These are phyloP conservation scores for Candida pseudoviswanathii DNA, from an alignment of 1,139 yeast species.

Conservation along the genomic window DNA sequence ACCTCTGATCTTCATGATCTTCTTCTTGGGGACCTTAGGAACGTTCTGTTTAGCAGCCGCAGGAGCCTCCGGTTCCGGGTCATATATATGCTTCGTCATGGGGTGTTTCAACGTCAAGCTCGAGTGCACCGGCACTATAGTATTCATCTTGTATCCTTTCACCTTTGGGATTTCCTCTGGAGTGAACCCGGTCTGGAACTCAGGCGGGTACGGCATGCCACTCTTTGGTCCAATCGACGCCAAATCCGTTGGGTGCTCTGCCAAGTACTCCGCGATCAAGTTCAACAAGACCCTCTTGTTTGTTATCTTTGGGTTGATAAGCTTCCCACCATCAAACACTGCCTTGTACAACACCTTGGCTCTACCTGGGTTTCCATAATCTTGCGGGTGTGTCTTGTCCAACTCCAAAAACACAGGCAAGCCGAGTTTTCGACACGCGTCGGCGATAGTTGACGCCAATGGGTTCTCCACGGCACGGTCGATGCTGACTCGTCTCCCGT, in stretches of 20 bases:
- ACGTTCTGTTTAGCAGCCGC: slow-evolving; percentile 37
- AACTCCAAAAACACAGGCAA: slow-evolving; percentile 68
- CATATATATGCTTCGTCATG: slow-evolving; percentile 71
- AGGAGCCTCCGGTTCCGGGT: slow-evolving; percentile 50
- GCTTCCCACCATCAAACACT: slow-evolving; percentile 41
- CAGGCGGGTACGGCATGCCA: slow-evolving; percentile 65
- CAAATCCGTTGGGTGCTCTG: slow-evolving; percentile 70
- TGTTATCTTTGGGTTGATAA: slow-evolving; percentile 38
- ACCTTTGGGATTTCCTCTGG: slow-evolving; percentile 74
- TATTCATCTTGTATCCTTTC: slow-evolving; percentile 81
- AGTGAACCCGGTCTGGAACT: slow-evolving; percentile 50
- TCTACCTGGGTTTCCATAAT: slow-evolving; percentile 95
- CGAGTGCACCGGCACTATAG: slow-evolving; percentile 83
- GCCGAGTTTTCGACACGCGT: slow-evolving; percentile 53
- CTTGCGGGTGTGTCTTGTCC: slow-evolving; percentile 92
- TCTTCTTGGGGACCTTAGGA: slow-evolving; percentile 54
- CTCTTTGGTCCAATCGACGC: slow-evolving; percentile 54
- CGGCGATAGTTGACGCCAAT: slow-evolving; percentile 77
- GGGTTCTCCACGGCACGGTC: slow-evolving; percentile 82
- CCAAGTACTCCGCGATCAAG: slow-evolving; percentile 62
- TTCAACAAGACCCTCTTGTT: slow-evolving; percentile 71
- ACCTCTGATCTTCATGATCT: slow-evolving; percentile 51
- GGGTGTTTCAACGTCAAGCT: slow-evolving; percentile 83
- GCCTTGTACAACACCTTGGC: slow-evolving; percentile 72
- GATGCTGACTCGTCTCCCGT: slow-evolving; percentile 80